Evolutionary conservation across 75 land plant species (phyloP).

Genomic region (Cunninghamia lanceolata): DNA sequence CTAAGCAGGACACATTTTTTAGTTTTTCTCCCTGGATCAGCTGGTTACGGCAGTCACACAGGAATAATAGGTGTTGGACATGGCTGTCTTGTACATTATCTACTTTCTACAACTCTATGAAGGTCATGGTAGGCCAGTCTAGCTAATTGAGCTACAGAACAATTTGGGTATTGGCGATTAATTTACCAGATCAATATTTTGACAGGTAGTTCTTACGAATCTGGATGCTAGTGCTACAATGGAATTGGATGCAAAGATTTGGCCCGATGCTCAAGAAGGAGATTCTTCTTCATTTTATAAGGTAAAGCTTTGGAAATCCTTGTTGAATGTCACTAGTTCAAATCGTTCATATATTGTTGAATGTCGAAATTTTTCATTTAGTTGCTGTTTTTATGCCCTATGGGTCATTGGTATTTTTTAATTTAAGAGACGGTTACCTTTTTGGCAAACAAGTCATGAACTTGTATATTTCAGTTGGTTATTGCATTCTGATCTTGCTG

Average conservation of each 20-base stretch:
- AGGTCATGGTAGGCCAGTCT: not conserved
- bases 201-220: conserved; percentile 91
- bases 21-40: not conserved
- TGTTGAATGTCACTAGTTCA: not conserved
- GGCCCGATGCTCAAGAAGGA: conserved; percentile 91
- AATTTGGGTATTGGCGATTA: not conserved
- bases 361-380: not conserved
- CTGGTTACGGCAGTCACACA: not conserved
- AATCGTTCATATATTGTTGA: not conserved
- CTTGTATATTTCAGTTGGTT: not conserved
- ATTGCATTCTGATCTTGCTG: not conserved
- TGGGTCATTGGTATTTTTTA: not conserved
- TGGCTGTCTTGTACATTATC: not conserved
- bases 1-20: not conserved
- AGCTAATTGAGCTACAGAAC: not conserved
- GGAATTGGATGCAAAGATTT: conserved; percentile 80
- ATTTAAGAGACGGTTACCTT: not conserved
- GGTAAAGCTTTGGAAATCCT: conserved; percentile 31
- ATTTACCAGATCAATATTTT: not conserved
- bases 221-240: conserved; percentile 43
- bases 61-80: not conserved
- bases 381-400: not conserved
- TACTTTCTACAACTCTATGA: not conserved
- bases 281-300: conserved; percentile 66
- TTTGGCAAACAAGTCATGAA: not conserved